These are phyloP conservation scores for Arthromyces matolae DNA, from an alignment of 768 basidiomycete genomes.

Conservation along the genomic window DNA sequence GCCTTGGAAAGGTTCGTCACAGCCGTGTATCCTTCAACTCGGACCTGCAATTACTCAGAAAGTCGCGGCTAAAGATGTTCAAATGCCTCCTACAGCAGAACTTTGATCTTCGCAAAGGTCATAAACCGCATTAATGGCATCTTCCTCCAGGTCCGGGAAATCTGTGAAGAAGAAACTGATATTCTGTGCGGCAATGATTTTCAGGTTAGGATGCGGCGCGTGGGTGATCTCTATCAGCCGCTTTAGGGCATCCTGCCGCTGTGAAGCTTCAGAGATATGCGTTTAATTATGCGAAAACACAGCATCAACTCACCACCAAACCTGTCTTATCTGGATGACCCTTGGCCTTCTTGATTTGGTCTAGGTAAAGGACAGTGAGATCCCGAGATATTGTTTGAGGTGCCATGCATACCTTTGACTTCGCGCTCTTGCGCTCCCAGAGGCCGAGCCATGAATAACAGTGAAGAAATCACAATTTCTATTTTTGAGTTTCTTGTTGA, in stretches of 20 bases:
- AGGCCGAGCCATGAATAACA: constrained; percentile 21
- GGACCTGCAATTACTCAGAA: constrained; percentile 43
- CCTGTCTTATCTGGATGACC: constrained; percentile 35
- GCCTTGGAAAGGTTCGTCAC: constrained; percentile 45
- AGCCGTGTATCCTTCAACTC: constrained; percentile 65
- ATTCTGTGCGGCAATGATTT: constrained; percentile 54
- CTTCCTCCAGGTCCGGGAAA: constrained; percentile 70
- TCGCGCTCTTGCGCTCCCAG: constrained; percentile 36
- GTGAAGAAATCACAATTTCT: background rate
- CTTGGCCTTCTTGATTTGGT: constrained; percentile 43
- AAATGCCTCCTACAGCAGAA: constrained; percentile 38
- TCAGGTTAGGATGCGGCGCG: constrained; percentile 41
- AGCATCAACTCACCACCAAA: constrained; percentile 30
- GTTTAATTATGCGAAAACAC: background rate
- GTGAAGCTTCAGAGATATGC: constrained; percentile 6
- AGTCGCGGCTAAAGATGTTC: background rate
- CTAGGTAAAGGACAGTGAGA: constrained; percentile 14
- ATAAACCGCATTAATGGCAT: constrained; percentile 73
- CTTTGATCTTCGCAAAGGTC: constrained; percentile 73
- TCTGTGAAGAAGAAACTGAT: constrained; percentile 59
- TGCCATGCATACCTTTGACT: constrained; percentile 22
- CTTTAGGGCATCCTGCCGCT: constrained; percentile 52
- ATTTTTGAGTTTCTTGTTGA: background rate
- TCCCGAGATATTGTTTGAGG: background rate
- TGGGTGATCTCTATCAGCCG: constrained; percentile 54